Conservation (phyloP, 257 asterid genomes). For the Rauvolfia tetraphylla region DNA sequence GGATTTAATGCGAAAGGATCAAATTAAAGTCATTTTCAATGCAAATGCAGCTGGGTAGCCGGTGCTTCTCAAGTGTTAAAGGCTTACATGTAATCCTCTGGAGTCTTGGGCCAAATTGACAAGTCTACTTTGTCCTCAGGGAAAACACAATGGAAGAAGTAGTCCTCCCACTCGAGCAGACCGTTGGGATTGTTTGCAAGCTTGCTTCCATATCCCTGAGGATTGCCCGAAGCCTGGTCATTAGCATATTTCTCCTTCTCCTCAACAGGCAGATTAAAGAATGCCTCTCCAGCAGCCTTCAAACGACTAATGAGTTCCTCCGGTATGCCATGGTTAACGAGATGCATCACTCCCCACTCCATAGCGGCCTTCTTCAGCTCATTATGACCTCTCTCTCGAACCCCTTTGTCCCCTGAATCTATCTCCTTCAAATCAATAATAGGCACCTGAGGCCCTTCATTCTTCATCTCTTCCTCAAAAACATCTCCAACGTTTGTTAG, state of each 20-base stretch:
- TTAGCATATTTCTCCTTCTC: constrained; percentile 95
- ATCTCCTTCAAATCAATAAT: constrained; percentile 45
- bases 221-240: constrained; percentile 60
- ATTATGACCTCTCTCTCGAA: constrained; percentile 36
- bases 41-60: too few species aligned
- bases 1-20: too few species aligned
- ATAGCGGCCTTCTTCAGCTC: constrained; percentile 63
- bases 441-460: constrained; percentile 61
- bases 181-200: constrained; percentile 73
- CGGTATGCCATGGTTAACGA: constrained; percentile 67
- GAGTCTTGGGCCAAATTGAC: constrained; percentile 73
- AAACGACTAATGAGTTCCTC: constrained; percentile 47
- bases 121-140: constrained; percentile 56
- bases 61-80: neutral
- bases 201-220: constrained; percentile 93
- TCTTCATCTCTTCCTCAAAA: constrained; percentile 51
- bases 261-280: constrained; percentile 61
- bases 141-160: constrained; percentile 63
- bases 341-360: constrained; percentile 97
- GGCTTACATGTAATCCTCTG: constrained; percentile 73
- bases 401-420: constrained; percentile 37
- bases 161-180: constrained; percentile 88
- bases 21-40: too few species aligned
- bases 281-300: constrained; percentile 51
- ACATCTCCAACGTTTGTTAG: constrained; percentile 51